Percentiles rank a stretch among this genome's conserved stretches.
Conservation (phyloP, 1,284 basidiomycete species). For the Nidula niveotomentosa region DNA sequence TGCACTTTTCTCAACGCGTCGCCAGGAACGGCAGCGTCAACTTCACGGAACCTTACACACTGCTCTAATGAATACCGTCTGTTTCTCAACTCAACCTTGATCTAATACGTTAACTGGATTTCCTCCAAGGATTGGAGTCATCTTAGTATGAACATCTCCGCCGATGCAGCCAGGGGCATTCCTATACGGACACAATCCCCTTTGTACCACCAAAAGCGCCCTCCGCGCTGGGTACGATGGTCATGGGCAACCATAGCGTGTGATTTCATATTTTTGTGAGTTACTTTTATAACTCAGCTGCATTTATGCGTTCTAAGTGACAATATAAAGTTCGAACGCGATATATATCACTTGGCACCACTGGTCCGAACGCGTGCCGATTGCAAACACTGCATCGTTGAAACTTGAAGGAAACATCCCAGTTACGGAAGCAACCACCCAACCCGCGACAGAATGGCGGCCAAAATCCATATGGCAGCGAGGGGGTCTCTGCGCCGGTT, state of each 20-base stretch:
- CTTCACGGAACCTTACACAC: too few species aligned
- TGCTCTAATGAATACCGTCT: background rate
- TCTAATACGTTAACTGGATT: background rate
- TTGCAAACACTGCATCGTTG: background rate
- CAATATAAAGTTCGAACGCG: background rate
- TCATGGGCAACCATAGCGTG: background rate
- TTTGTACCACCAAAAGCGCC: background rate
- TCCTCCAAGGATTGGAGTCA: background rate
- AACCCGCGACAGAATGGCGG: conserved; percentile 14
- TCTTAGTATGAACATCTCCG: background rate
- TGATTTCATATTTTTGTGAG: background rate
- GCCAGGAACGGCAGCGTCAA: too few species aligned
- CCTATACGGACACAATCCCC: background rate
- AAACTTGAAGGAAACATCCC: background rate
- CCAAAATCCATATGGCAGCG: conserved; percentile 37
- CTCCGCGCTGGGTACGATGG: background rate
- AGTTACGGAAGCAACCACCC: background rate
- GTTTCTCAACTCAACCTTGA: background rate
- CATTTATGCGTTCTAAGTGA: too few species aligned
- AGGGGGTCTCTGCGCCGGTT: conserved; percentile 24
- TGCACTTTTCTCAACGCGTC: background rate
- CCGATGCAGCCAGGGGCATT: background rate
- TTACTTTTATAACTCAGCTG: background rate
- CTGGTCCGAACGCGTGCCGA: background rate
- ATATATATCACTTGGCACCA: background rate